phyloP scores from a whole-genome alignment of 768 basidiomycete species.

The Boletus reticuloceps region DNA sequence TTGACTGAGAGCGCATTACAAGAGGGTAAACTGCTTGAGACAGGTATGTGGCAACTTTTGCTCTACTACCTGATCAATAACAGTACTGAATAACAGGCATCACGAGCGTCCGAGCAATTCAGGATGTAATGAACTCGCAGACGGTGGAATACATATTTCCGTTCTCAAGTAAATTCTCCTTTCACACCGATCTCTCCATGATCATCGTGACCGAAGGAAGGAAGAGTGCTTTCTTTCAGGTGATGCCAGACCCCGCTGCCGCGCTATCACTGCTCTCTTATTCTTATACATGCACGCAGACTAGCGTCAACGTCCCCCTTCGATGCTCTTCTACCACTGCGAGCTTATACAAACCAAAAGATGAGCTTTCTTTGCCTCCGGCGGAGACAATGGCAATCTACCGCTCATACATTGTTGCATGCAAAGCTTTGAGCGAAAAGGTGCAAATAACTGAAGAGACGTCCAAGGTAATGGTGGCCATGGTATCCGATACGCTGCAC shows the following conservation, averaged over 20 bases:
- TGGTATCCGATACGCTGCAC: background rate
- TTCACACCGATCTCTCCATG: constrained; percentile 71
- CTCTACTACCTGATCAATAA: background rate
- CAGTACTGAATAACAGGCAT: constrained; percentile 43
- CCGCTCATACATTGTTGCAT: constrained; percentile 57
- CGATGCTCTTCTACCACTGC: constrained; percentile 28
- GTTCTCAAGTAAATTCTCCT: constrained; percentile 61
- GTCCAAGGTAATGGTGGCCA: constrained; percentile 48
- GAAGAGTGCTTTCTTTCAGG: constrained; percentile 74
- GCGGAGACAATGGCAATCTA: constrained; percentile 50
- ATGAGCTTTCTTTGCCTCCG: constrained; percentile 45
- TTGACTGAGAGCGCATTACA: constrained; percentile 64
- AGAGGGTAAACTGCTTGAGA: constrained; percentile 65
- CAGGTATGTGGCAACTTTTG: constrained; percentile 25
- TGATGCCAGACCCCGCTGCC: constrained; percentile 27
- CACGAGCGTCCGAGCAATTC: constrained; percentile 58
- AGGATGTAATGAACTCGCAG: constrained; percentile 62
- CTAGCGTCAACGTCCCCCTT: constrained; percentile 54
- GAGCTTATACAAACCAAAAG: constrained; percentile 48
- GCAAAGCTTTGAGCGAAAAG: constrained; percentile 46
- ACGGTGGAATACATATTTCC: constrained; percentile 75
- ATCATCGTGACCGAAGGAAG: constrained; percentile 60
- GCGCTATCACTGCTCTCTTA: background rate
- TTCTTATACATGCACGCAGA: constrained; percentile 40
- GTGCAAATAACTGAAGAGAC: constrained; percentile 51